Evolutionary conservation across 2,329 filamentous ascomycete species (phyloP).

Genomic region (Clathrospora elynae): DNA sequence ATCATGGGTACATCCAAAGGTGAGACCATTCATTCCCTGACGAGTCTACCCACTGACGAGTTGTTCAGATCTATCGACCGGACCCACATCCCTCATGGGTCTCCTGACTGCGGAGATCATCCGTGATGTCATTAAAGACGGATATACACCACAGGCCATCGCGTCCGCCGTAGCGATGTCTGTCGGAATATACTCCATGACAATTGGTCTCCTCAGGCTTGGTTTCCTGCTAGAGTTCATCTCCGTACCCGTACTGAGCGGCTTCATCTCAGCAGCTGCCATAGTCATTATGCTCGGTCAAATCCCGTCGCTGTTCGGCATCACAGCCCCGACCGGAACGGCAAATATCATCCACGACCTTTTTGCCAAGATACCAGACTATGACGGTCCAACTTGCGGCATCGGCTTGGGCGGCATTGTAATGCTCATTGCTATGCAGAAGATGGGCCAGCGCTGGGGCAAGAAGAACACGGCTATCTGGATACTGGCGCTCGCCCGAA

Average conservation of each 20-base stretch:
- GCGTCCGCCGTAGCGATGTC: slow-evolving; percentile 67
- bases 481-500: slow-evolving; percentile 64
- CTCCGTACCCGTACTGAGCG: slow-evolving; percentile 66
- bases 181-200: slow-evolving; percentile 65
- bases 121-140: slow-evolving; percentile 56
- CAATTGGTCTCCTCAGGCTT: slow-evolving; percentile 65
- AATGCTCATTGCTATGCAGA: slow-evolving; percentile 62
- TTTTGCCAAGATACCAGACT: slow-evolving; percentile 61
- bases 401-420: slow-evolving; percentile 64
- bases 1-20: slow-evolving; percentile 76
- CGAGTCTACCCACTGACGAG: slow-evolving; percentile 42
- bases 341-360: slow-evolving; percentile 65
- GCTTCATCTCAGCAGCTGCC: slow-evolving; percentile 69
- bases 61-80: slow-evolving; percentile 65
- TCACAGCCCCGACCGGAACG: slow-evolving; percentile 57
- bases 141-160: slow-evolving; percentile 60
- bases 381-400: slow-evolving; percentile 63
- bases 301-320: slow-evolving; percentile 64
- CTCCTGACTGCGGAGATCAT: slow-evolving; percentile 67
- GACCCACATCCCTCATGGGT: slow-evolving; percentile 68
- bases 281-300: slow-evolving; percentile 70
- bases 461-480: slow-evolving; percentile 63
- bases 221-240: slow-evolving; percentile 71
- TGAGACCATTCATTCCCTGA: slow-evolving; percentile 6
- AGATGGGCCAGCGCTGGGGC: slow-evolving; percentile 64